Evolutionary conservation across 225 moss, liverwort and hornwort genomes (phyloP), one percentile per base, ranked within the genome.

Genomic region (Anthoceros angustus): DNA sequence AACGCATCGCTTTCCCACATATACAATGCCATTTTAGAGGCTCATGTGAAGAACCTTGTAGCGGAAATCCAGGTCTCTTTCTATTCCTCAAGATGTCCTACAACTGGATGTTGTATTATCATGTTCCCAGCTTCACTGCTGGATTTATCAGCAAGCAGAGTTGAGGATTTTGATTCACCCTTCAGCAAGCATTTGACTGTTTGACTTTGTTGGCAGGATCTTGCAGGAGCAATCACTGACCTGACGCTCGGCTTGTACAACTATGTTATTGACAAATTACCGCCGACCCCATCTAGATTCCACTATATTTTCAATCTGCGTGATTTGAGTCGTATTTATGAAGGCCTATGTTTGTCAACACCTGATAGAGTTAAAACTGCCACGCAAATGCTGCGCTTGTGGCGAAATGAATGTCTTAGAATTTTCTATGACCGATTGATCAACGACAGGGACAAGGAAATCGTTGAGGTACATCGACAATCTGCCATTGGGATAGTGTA

Each of bases 261-360:
- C 41, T 84, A 87, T 41, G 81, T 93, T 24, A 77, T 87, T 40
- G 89, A 93, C 40, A 86, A 69, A 67, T 77, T 89, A 63, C 89
- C 93, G 66, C 93, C 93, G 50, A 93, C 93, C 43, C 93, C 93
- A 43, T 89, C 82, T 62, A 82, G 84, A 61, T 93, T 89, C 72
- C 93, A 93, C 25, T 93, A 93, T 67, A 89, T 93, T 0, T 93
- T 93, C 48, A 93, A 89, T 73, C 66, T 93, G 43, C 85, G 87
- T 5, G 93, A 93, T 77, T 68, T 93, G 25, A 89, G 89, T 12
- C 70, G 93, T 61, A 81, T 93, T 12, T 93, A 93, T 38, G 93
- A 93, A 76, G 93, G 93, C 14, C 20, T 93, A 16, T 89, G 83
- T 39, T 73, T 89, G 11, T 86, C 93, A 68, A 89, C 89, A 18